Evolutionary conservation across 2,329 filamentous ascomycete species (phyloP).

Genomic region (Colletotrichum brevisporum): DNA sequence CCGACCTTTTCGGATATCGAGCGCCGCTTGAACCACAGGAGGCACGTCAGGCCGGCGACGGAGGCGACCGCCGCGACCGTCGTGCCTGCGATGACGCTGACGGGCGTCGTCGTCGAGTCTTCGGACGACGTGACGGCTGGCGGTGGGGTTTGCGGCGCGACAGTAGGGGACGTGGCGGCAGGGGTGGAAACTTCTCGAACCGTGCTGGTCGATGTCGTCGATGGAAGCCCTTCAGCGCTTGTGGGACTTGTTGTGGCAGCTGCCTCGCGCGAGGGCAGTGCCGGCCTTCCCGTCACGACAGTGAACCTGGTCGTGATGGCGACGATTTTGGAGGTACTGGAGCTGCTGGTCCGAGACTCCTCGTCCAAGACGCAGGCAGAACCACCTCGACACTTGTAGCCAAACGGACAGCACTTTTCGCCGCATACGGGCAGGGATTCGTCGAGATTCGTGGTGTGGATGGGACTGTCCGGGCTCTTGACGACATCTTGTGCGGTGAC

Average conservation of each 20-base stretch:
- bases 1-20: conserved; percentile 34
- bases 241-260: not conserved
- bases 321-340: conserved; percentile 2
- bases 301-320: conserved; percentile 6
- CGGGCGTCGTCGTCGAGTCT: not conserved
- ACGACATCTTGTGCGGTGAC: conserved; percentile 72
- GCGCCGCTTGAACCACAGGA: conserved; percentile 34
- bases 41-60: conserved; percentile 21
- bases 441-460: conserved; percentile 77
- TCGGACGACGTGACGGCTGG: conserved; percentile 3
- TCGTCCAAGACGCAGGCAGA: conserved; percentile 64
- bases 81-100: conserved; percentile 28
- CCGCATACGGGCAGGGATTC: conserved; percentile 72
- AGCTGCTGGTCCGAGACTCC: conserved; percentile 50
- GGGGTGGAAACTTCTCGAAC: conserved; percentile 10
- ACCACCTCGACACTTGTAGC: conserved; percentile 70
- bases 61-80: conserved; percentile 36
- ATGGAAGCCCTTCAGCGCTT: not conserved
- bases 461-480: conserved; percentile 67
- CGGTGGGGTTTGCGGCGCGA: not conserved
- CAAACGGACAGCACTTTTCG: conserved; percentile 78
- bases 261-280: not conserved
- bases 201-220: conserved; percentile 1
- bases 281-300: not conserved
- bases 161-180: not conserved